A percentile compares a stretch with the other conserved stretches of the same genome.
Conservation (phyloP, 2,329 filamentous ascomycete species). For the Purpureocillium lavendulum region DNA sequence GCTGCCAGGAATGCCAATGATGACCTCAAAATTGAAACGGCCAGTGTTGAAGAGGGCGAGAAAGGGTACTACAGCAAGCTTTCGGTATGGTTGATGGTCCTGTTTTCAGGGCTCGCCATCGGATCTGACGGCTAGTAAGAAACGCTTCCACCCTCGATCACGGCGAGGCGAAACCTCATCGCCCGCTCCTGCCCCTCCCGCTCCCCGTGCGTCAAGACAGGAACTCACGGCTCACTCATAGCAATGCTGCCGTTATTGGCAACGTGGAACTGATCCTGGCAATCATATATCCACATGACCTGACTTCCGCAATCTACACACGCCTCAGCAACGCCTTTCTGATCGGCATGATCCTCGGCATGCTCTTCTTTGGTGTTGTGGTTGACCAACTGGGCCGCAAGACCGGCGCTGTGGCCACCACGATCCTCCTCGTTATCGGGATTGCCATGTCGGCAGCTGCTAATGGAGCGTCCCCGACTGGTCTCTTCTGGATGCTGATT, state of each 20-base stretch:
- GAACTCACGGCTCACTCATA: no score
- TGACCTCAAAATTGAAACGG: no score
- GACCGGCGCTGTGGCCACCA: conserved; percentile 37
- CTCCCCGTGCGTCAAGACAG: no score
- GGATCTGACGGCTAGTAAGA: conserved; percentile 34
- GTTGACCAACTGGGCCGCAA: conserved; percentile 42
- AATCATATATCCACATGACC: conserved; percentile 30
- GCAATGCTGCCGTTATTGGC: no score
- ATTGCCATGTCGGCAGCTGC: conserved; percentile 37
- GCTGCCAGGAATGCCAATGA: no score
- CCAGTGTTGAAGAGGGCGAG: neutral
- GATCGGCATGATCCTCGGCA: conserved; percentile 48
- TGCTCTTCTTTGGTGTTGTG: conserved; percentile 42
- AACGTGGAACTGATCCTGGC: conserved; percentile 24
- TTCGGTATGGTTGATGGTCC: conserved; percentile 33
- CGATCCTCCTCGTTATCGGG: conserved; percentile 35
- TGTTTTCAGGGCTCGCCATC: conserved; percentile 36
- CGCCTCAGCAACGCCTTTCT: conserved; percentile 47
- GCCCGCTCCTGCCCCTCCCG: conserved; percentile 14
- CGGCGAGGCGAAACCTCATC: conserved; percentile 32
- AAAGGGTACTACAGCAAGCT: conserved; percentile 28
- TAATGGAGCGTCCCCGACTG: conserved; percentile 24
- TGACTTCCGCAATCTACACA: conserved; percentile 35
- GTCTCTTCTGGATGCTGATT: conserved; percentile 44
- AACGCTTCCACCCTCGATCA: neutral